phyloP scores from a whole-genome alignment of 2,329 filamentous ascomycete genomes.

The Shiraia bambusicola region DNA sequence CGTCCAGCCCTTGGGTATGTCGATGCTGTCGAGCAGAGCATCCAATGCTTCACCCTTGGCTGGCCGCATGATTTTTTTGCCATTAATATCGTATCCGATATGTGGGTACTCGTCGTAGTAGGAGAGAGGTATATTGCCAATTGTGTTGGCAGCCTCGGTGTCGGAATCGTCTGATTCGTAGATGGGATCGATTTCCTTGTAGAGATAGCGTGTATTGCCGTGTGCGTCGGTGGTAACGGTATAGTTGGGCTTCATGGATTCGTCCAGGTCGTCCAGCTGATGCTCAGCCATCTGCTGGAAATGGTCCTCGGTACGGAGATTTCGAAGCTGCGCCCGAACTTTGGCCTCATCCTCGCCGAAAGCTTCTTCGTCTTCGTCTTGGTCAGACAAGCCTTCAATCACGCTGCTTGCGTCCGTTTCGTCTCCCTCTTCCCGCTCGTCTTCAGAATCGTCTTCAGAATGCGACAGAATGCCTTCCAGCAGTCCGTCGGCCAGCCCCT shows the following conservation, averaged over 20 bases:
- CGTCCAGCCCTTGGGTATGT: conserved; percentile 96
- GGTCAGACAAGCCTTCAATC: conserved; percentile 36
- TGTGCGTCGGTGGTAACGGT: conserved; percentile 78
- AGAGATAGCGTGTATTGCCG: conserved; percentile 86
- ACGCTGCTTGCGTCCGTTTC: conserved; percentile 37
- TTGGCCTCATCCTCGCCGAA: conserved; percentile 39
- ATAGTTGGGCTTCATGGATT: conserved; percentile 52
- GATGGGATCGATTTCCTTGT: conserved; percentile 88
- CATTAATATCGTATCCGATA: conserved; percentile 98
- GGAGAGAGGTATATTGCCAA: conserved; percentile 88
- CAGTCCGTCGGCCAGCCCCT: conserved; percentile 42
- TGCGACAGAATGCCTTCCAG: conserved; percentile 48
- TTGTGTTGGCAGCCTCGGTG: conserved; percentile 79
- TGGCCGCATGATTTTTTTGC: conserved; percentile 95
- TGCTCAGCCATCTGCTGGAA: too few species aligned
- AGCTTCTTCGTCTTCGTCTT: conserved; percentile 34
- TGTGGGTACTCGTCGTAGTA: conserved; percentile 98
- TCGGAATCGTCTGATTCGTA: conserved; percentile 97
- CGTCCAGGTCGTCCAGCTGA: conserved; percentile 31
- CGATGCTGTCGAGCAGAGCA: conserved; percentile 91
- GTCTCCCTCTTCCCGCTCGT: conserved; percentile 23
- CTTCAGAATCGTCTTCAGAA: conserved; percentile 44
- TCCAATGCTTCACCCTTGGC: conserved; percentile 92
- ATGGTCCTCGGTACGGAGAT: conserved; percentile 42
- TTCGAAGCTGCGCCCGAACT: conserved; percentile 49